Evolutionary conservation across 2,329 filamentous ascomycete species (phyloP).

Genomic region (Sarocladiaceae sp.): DNA sequence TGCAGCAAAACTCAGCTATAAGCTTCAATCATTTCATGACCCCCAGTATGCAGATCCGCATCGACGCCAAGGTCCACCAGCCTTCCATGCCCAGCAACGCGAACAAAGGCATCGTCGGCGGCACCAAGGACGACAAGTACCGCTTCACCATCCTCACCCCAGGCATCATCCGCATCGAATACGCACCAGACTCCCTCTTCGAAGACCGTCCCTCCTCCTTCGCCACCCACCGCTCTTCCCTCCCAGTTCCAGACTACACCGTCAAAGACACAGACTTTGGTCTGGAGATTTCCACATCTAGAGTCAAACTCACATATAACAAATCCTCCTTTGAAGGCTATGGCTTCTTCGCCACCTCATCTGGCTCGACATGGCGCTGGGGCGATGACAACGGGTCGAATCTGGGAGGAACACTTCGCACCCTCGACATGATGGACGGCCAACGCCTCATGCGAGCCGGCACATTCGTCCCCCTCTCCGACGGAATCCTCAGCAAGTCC

Average conservation of each 20-base stretch:
- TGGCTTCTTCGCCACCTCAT: slow-evolving; percentile 40
- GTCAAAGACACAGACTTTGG: slow-evolving; percentile 36
- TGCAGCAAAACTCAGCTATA: too few species aligned
- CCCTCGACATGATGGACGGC: slow-evolving; percentile 48
- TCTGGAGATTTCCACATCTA: slow-evolving; percentile 49
- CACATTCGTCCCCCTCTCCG: slow-evolving; percentile 20
- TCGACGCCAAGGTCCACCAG: background rate
- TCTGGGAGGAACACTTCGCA: slow-evolving; percentile 44
- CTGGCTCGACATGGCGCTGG: slow-evolving; percentile 44
- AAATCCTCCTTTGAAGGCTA: slow-evolving; percentile 46
- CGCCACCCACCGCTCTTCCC: slow-evolving; percentile 44
- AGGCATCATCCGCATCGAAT: slow-evolving; percentile 54
- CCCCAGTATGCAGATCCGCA: too few species aligned
- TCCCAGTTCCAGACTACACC: slow-evolving; percentile 37
- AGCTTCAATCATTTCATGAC: too few species aligned
- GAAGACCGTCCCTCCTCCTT: slow-evolving; percentile 58
- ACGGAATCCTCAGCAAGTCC: slow-evolving; percentile 42
- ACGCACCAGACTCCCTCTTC: slow-evolving; percentile 51
- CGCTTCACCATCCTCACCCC: slow-evolving; percentile 55
- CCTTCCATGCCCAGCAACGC: background rate
- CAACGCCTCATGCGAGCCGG: slow-evolving; percentile 30
- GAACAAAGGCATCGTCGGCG: slow-evolving; percentile 11
- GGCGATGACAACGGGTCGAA: slow-evolving; percentile 33
- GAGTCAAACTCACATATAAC: slow-evolving; percentile 52
- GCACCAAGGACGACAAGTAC: slow-evolving; percentile 30